These are phyloP conservation scores for Neofusicoccum cordaticola DNA, from an alignment of 2,329 filamentous ascomycete genomes.

Conservation along the genomic window DNA sequence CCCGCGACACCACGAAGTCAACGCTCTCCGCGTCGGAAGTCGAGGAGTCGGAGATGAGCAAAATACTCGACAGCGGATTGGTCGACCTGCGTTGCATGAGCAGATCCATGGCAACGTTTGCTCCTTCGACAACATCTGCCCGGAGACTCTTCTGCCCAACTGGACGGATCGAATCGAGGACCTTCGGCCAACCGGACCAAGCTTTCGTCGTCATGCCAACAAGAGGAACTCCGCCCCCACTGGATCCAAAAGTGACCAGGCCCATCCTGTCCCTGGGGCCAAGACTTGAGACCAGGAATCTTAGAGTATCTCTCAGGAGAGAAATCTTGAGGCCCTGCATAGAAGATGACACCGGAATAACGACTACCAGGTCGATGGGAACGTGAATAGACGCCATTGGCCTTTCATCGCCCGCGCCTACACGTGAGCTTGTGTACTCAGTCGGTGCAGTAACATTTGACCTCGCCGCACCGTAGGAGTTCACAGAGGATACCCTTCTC, in stretches of 20 bases:
- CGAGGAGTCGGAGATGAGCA: slow-evolving; percentile 95
- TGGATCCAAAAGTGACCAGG: slow-evolving; percentile 93
- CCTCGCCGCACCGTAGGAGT: slow-evolving; percentile 78
- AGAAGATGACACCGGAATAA: slow-evolving; percentile 94
- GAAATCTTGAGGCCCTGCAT: slow-evolving; percentile 99
- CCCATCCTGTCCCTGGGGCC: slow-evolving; percentile 96
- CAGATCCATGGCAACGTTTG: slow-evolving; percentile 96
- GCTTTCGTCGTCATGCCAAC: slow-evolving; percentile 98
- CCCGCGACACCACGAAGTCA: slow-evolving; percentile 94
- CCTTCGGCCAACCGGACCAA: slow-evolving; percentile 87
- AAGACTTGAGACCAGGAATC: slow-evolving; percentile 85
- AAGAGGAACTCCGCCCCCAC: slow-evolving; percentile 85
- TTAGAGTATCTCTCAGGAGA: slow-evolving; percentile 83
- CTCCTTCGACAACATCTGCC: slow-evolving; percentile 94
- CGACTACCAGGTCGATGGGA: slow-evolving; percentile 90
- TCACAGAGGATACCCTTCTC: slow-evolving; percentile 76
- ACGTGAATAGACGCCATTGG: slow-evolving; percentile 67
- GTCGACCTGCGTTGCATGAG: slow-evolving; percentile 96
- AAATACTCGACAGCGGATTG: slow-evolving; percentile 91
- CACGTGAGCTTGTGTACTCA: slow-evolving; percentile 40
- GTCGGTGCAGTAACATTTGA: slow-evolving; percentile 75
- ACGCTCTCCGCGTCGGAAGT: slow-evolving; percentile 93
- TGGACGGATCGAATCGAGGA: slow-evolving; percentile 82
- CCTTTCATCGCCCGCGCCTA: slow-evolving; percentile 43
- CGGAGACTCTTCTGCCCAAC: slow-evolving; percentile 95